These are phyloP conservation scores for Backusella westeae DNA, from an alignment of 192 early-diverging fungal genomes.

Conservation along the genomic window DNA sequence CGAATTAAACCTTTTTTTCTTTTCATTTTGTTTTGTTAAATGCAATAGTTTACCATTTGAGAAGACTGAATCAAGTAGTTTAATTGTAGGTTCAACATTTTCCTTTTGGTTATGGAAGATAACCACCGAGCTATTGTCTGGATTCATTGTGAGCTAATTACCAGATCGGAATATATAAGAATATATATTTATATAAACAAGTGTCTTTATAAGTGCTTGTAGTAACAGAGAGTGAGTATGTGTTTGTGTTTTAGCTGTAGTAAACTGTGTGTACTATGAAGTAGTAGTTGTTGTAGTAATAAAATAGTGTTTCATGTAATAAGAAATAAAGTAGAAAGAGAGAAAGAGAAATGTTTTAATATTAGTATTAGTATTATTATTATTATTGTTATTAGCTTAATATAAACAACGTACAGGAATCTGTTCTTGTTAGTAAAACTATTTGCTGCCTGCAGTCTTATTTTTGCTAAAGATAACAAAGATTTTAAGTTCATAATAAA, in stretches of 20 bases:
- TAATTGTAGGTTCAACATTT: not conserved
- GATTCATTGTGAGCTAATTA: conserved; percentile 5
- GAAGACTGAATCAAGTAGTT: not conserved
- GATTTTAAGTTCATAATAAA: not conserved
- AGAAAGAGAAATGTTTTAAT: not conserved
- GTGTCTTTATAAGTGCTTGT: too few relatives aligned
- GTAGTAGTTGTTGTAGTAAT: not conserved
- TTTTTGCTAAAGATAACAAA: not conserved
- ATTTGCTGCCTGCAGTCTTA: conserved; percentile 3
- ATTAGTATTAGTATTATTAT: not conserved
- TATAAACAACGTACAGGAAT: not conserved
- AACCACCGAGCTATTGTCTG: conserved; percentile 8
- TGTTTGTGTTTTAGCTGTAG: not conserved
- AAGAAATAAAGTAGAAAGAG: not conserved
- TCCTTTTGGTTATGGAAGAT: not conserved
- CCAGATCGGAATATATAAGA: conserved; percentile 4
- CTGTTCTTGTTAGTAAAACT: not conserved
- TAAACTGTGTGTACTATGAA: not conserved
- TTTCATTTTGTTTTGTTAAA: not conserved
- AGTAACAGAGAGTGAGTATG: not conserved
- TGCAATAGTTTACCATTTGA: conserved; percentile 1
- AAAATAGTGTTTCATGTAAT: not conserved
- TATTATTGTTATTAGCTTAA: not conserved
- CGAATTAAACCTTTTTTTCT: not conserved
- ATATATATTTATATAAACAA: not conserved